Percentiles rank a stretch among this genome's conserved stretches.
Evolutionary conservation across 257 asterid species (phyloP).

Genomic region (Cynanchum wilfordii): DNA sequence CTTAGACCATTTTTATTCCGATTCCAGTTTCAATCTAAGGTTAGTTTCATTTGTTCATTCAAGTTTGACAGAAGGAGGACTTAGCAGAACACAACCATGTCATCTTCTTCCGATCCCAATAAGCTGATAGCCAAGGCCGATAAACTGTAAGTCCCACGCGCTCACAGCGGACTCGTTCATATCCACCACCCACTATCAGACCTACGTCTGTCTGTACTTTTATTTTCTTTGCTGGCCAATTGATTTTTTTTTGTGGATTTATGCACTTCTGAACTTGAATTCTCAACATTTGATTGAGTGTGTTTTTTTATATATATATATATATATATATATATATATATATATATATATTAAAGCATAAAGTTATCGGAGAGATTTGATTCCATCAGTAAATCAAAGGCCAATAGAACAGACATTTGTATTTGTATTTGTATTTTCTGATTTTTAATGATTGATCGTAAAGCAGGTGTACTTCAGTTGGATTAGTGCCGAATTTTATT

Average conservation of each 20-base stretch:
- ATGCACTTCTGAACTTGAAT: background rate
- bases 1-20: too few species aligned
- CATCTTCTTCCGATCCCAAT: conserved; percentile 77
- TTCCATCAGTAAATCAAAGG: background rate
- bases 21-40: too few species aligned
- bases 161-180: background rate
- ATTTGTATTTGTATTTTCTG: background rate
- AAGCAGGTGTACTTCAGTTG: background rate
- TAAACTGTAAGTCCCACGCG: conserved; percentile 48
- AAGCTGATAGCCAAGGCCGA: conserved; percentile 89
- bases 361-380: too few species aligned
- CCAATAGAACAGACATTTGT: background rate
- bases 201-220: background rate
- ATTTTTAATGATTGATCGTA: background rate
- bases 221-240: background rate
- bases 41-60: background rate
- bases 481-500: background rate
- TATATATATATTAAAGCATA: too few species aligned
- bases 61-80: conserved; percentile 17
- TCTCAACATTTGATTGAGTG: background rate
- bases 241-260: background rate
- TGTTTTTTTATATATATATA: too few species aligned
- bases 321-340: too few species aligned
- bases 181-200: background rate
- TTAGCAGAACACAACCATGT: conserved; percentile 44